Evolutionary conservation across 2,329 filamentous ascomycete species (phyloP), one percentile per base, ranked within the genome.

Genomic region (Decorospora gaudefroyi): DNA sequence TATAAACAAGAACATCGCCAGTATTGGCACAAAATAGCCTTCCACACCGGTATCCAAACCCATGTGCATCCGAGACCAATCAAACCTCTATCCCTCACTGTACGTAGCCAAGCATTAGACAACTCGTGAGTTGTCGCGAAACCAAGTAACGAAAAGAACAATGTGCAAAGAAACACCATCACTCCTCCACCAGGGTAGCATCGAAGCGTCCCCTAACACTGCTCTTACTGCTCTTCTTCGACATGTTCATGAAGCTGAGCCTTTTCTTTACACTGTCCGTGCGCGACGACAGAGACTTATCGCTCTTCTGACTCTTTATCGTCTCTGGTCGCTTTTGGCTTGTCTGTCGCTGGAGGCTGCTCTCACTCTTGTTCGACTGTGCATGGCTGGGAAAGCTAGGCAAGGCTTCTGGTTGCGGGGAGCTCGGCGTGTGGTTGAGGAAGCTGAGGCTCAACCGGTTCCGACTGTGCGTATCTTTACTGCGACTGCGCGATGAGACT

Each of bases 201-300:
- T 61, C 59, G 25, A 55, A 42, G 11, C 47, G 51, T 31, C 59
- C 60, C 45, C 51, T 57, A 4, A 69, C 76, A 64, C 74, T 78
- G 46, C 62, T 73, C 67, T 82, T 85, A 63, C 79, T 83, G 31
- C 74, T 75, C 73, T 87, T 89, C 67, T 84, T 85, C 19, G 86
- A 85, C 36, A 90, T 77, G 67, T 86, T 88, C 62, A 95, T 76
- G 60, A 90, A 76, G 67, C 88, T 93, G 55, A 95, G 76, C 62
- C 90, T 75, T 74, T 90, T 92, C 72, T 85, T 83, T 55, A 95
- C 81, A 45, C 84, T 81, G 38, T 59, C 61, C 21, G 56, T 67
- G 10, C 80, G 80, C 38, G 52, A 45, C 17, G 78, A 77, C 42
- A 70, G 66, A 25, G 74, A 62, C 3, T 72, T 69, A 18, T 68